A percentile compares a stretch with the other conserved stretches of the same genome.
These are phyloP conservation scores for Detonula confervacea DNA, from an alignment of 352 stramenopile genomes.

Conservation along the genomic window DNA sequence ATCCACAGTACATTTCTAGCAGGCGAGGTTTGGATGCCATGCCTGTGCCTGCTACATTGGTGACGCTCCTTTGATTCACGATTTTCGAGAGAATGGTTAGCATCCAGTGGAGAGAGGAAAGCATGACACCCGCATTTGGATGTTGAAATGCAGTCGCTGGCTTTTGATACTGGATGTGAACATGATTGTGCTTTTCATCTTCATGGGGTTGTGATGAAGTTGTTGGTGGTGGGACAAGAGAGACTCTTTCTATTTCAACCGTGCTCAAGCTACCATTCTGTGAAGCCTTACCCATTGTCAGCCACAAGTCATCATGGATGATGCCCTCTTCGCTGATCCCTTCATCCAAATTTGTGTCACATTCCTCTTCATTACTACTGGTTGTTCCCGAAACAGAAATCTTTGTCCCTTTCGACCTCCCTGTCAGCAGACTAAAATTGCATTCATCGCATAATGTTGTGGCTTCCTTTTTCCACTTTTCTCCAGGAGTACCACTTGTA, in stretches of 20 bases:
- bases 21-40: constrained; percentile 30
- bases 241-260: constrained; percentile 23
- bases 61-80: not conserved
- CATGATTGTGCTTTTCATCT: not conserved
- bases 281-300: constrained; percentile 14
- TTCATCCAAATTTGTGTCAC: constrained; percentile 6
- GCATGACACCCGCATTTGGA: constrained; percentile 79
- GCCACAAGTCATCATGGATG: constrained; percentile 51
- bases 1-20: constrained; percentile 82
- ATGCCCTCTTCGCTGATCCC: constrained; percentile 16
- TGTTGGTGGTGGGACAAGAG: constrained; percentile 19
- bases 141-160: constrained; percentile 77
- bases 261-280: not conserved
- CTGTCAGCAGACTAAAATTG: constrained; percentile 53
- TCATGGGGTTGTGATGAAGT: not conserved
- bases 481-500: not conserved
- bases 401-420: constrained; percentile 63
- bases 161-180: constrained; percentile 66
- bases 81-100: constrained; percentile 60
- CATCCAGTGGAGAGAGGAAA: constrained; percentile 72
- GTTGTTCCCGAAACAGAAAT: constrained; percentile 27
- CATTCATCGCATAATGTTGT: constrained; percentile 40
- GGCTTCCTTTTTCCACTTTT: constrained; percentile 62
- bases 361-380: not conserved
- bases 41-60: not conserved